Base-by-base conservation (phyloP, 352 stramenopile genomes). In the Plasmopara viticola region DNA sequence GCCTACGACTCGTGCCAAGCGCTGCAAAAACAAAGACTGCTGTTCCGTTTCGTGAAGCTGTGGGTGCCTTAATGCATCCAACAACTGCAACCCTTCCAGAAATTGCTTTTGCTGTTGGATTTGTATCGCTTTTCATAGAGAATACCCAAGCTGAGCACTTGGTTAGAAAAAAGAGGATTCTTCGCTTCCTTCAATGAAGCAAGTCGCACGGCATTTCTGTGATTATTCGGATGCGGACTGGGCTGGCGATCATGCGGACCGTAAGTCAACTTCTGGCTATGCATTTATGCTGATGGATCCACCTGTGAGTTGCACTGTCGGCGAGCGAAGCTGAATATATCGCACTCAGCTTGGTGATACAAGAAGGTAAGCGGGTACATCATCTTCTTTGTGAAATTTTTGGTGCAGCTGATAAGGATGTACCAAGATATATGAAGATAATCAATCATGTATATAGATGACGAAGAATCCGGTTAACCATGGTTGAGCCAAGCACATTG, bases 151-250 rank as follows among this genome's bases (percentile, higher is more conserved):
- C 20, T 25, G 20, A 25, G 3, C 40, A 1, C 51, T 64, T 44
- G 50, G 34, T 35, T 51, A 45, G 30, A 31, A 25, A 53, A 34
- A 62, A 62, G 48, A 35, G 48, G 0, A 47, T 50, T 7, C 53
- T 53, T 35, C 48, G 48, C 4, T 62, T 49, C 20, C 13, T 62
- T 7, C 44, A 62, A 53, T 48, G 55, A 2, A 62, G 49, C 39
- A 58, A 55, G 35, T 52, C 50, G 30, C 44, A 55, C 18, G 44
- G 56, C 35, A 8, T 35, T 38, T 46, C 9, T 13, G 41, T 12
- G 18, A 18, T 0, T 48, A 38, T 38, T 38, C 33, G 9, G 33
- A 38, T 38, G 33, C 33, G 2, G 14, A 48, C 28, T 48, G 28
- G 43, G 28, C 28, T 38, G 43, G 43, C 6, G 43, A 47, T 7